Base-by-base conservation (phyloP, 208 protist genomes). In the Leishmania braziliensis region DNA sequence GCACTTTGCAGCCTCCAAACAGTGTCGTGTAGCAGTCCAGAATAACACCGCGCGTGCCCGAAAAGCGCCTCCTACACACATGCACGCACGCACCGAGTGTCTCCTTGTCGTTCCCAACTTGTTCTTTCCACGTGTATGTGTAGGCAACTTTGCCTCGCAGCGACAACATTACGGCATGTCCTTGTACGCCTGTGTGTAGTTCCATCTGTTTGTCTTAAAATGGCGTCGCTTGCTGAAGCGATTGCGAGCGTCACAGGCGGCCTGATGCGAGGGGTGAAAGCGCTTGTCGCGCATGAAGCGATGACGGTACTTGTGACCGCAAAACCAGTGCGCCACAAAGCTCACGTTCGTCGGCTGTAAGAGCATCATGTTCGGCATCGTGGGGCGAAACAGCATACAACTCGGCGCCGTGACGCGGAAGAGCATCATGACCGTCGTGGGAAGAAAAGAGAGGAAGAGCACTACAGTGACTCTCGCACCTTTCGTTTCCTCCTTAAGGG, bases 181-280 rank as follows among this genome's bases (percentile, higher is more conserved):
- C 81, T 94, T 92, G 85, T 97, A 97, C 16, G 95, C 95, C 88
- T 96, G 95, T 51, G 90, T 91, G 83, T 97, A 97, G 83, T 97
- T 97, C 93, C 95, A 97, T 14, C 95, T 83, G 79, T 97, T 97
- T 18, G 95, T 97, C 82, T 97, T 97, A 76, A 96, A 97, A 83
- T 95, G 92, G 26, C 84, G 83, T 74, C 90, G 86, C 74, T 91
- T 93, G 80, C 91, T 95, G 75, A 96, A 97, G 23, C 93, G 91
- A 74, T 97, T 97, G 76, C 95, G 86, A 6, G 90, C 88, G 68
- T 95, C 89, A 65, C 89, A 82, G 33, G 92, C 87, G 3, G 91
- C 92, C 76, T 96, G 90, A 46, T 92, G 83, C 18, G 91, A 95
- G 6, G 95, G 95, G 58, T 97, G 91, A 75, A 95, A 97, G 33